phyloP scores from a whole-genome alignment of 164 flowering plant genomes.

The Chimonanthus praecox region DNA sequence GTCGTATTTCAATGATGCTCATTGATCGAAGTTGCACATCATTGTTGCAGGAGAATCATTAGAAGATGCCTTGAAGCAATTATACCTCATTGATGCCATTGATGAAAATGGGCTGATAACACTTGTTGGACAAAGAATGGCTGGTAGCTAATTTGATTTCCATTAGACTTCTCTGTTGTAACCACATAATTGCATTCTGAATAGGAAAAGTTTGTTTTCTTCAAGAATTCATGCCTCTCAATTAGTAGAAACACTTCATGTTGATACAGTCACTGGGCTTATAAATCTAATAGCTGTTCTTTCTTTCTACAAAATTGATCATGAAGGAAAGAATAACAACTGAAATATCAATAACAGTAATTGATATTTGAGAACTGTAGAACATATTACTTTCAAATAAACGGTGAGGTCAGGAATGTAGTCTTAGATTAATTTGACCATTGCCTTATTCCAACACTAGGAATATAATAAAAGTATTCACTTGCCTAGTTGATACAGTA shows the following conservation, averaged over 20 bases:
- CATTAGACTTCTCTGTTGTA: neutral
- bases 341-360: neutral
- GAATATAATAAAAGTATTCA: no score
- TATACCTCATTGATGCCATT: slow-evolving; percentile 92
- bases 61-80: slow-evolving; percentile 87
- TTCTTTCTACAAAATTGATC: neutral
- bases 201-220: neutral
- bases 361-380: neutral
- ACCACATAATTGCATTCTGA: neutral
- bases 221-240: neutral
- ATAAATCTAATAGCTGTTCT: neutral
- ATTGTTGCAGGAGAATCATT: slow-evolving; percentile 68
- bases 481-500: no score
- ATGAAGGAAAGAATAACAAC: neutral
- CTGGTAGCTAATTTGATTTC: slow-evolving; percentile 40
- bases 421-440: no score
- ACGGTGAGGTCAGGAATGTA: neutral
- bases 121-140: slow-evolving; percentile 70
- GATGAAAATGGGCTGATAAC: slow-evolving; percentile 85
- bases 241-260: neutral
- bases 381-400: neutral
- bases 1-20: neutral
- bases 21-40: slow-evolving; percentile 3
- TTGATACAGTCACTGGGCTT: neutral
- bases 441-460: no score